phyloP scores from a whole-genome alignment of 2,329 filamentous ascomycete genomes.

The Ascochyta koolunga region DNA sequence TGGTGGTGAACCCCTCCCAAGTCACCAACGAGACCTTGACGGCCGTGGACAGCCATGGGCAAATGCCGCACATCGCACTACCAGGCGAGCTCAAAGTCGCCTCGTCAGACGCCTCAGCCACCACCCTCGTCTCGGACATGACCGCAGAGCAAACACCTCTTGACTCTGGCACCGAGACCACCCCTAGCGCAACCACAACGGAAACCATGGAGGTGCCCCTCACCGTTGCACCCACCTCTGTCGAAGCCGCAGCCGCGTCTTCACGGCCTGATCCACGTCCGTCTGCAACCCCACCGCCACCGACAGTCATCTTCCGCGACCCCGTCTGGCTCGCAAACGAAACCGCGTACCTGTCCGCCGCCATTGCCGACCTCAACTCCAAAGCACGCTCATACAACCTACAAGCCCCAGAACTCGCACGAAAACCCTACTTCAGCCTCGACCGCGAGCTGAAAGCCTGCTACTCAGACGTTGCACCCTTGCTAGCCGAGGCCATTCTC shows the following conservation, averaged over 20 bases:
- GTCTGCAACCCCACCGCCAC: constrained; percentile 14
- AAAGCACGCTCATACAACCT: constrained; percentile 90
- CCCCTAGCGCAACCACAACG: constrained; percentile 15
- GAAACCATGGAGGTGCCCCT: constrained; percentile 24
- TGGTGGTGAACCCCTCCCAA: constrained; percentile 63
- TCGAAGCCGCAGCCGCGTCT: not conserved
- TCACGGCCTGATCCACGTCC: too few species aligned
- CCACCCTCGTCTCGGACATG: constrained; percentile 37
- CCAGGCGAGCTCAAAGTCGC: constrained; percentile 51
- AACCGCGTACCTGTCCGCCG: constrained; percentile 73
- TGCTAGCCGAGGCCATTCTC: constrained; percentile 73
- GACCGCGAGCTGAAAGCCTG: constrained; percentile 81
- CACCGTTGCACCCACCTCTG: not conserved
- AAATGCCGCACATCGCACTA: constrained; percentile 55
- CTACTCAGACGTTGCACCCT: constrained; percentile 84
- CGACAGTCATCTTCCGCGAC: constrained; percentile 73
- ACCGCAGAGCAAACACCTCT: constrained; percentile 28
- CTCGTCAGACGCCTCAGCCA: constrained; percentile 12
- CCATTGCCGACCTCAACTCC: constrained; percentile 77
- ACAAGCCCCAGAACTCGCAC: constrained; percentile 88
- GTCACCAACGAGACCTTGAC: constrained; percentile 53
- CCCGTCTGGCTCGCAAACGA: constrained; percentile 76
- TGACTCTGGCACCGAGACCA: constrained; percentile 7
- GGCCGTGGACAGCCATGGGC: constrained; percentile 52
- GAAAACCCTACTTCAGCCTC: constrained; percentile 88